Conservation (phyloP, 169 alveolate genomes). For the Plasmodium fragile region DNA sequence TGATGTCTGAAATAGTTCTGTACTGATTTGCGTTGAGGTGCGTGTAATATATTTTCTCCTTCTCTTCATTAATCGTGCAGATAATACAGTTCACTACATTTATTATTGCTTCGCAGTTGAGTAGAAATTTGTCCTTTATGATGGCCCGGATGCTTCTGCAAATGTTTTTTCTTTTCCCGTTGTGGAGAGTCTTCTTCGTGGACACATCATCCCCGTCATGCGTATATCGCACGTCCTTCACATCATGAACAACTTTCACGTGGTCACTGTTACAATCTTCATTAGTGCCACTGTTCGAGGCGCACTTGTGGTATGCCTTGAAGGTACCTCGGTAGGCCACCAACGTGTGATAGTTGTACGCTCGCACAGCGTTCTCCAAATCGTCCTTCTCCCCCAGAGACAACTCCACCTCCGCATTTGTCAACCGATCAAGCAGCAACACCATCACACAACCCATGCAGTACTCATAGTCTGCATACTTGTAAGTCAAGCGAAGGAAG, state of each 20-base stretch:
- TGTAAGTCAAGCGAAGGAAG: constrained; percentile 16
- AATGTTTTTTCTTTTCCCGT: constrained; percentile 1
- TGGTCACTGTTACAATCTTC: background rate
- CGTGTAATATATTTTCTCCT: constrained; percentile 28
- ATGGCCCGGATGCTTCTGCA: constrained; percentile 32
- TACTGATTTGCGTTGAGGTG: constrained; percentile 54
- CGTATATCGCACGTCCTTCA: background rate
- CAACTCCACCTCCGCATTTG: constrained; percentile 26
- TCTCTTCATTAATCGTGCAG: constrained; percentile 20
- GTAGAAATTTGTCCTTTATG: constrained; percentile 30
- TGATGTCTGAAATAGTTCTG: constrained; percentile 50
- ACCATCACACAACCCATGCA: constrained; percentile 35
- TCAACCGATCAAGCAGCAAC: constrained; percentile 32
- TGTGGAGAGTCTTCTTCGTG: background rate
- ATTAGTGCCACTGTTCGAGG: background rate
- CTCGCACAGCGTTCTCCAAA: constrained; percentile 18
- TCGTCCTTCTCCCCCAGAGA: constrained; percentile 26
- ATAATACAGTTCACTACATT: constrained; percentile 42
- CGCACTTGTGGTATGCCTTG: constrained; percentile 20
- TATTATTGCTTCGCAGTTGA: constrained; percentile 57
- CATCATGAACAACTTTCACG: background rate
- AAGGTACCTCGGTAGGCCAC: constrained; percentile 29
- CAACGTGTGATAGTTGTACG: constrained; percentile 19
- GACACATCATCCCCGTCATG: background rate
- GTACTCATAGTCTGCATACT: constrained; percentile 28